Evolutionary conservation across 106 monocot species (phyloP).

Genomic region (Apostasia ramifera): DNA sequence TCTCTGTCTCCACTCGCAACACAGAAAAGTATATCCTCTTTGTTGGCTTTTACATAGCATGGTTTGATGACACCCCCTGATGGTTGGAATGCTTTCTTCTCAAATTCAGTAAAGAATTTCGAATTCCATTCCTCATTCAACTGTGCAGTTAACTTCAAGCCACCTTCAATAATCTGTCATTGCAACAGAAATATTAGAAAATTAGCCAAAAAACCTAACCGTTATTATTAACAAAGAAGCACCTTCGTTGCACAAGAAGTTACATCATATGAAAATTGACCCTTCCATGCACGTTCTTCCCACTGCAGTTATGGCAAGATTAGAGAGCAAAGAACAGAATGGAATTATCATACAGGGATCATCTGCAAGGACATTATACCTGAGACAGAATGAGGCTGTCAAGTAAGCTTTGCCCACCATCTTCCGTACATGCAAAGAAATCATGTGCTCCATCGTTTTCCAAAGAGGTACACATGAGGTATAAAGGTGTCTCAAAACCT

Average conservation of each 20-base stretch:
- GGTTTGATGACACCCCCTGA: conserved; percentile 11
- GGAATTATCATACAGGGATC: not conserved
- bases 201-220: not conserved
- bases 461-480: conserved; percentile 22
- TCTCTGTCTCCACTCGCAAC: conserved; percentile 38
- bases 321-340: not conserved
- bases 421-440: conserved; percentile 16
- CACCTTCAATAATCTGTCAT: conserved; percentile 40
- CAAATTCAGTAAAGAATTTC: conserved; percentile 22
- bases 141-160: conserved; percentile 42
- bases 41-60: conserved; percentile 16
- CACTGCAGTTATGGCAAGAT: conserved; percentile 29
- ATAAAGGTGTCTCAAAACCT: conserved; percentile 43
- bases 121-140: conserved; percentile 54
- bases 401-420: conserved; percentile 42
- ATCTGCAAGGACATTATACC: conserved; percentile 13
- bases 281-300: conserved; percentile 60
- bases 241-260: conserved; percentile 61
- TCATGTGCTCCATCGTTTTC: conserved; percentile 6
- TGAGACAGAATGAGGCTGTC: conserved; percentile 61
- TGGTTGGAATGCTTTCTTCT: conserved; percentile 17
- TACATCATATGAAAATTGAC: conserved; percentile 51
- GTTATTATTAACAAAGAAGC: not conserved
- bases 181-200: conserved; percentile 1
- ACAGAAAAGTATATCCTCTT: conserved; percentile 54